Base-by-base conservation (phyloP, 225 moss, liverwort and hornwort species). In the Takakia lepidozioides region DNA sequence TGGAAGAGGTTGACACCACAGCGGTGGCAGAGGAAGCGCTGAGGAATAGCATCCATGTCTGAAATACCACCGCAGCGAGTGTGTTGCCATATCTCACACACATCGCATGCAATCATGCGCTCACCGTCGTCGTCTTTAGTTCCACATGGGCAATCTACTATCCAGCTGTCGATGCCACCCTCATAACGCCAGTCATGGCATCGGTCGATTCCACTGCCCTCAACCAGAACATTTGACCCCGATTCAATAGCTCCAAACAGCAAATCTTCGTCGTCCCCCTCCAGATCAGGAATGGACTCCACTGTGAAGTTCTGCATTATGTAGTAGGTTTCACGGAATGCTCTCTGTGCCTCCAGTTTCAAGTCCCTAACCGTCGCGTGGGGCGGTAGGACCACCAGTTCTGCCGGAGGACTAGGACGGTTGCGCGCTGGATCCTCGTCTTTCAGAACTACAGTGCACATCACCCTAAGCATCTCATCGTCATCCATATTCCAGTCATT, bases 401-500 rank as follows among this genome's bases (percentile, higher is more conserved):
- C 91, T 25, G 98, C 65, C 30, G 98, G 98, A 20, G 98, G 98
- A 57, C 87, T 98, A 23, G 98, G 83, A 42, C 98, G 70, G 43
- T 98, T 98, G 18, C 98, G 69, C 64, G 56, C 60, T 4, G 83
- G 66, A 38, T 91, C 98, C 51, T 85, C 85, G 52, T 98, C 98
- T 48, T 74, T 98, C 48, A 98, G 63, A 28, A 85, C 75, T 17
- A 98, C 85, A 23, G 91, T 98, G 54, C 98, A 98, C 91, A 98
- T 76, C 46, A 98, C 98, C 58, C 98, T 67, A 35, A 98, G 42
- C 50, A 81, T 72, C 67, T 98, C 98, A 46, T 98, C 95, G 27
- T 91, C 98, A 36, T 98, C 98, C 85, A 98, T 87, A 38, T 87
- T 85, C 98, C 98, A 98, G 69, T 91, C 91, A 49, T 71, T 91